Conservation (phyloP, 2,329 filamentous ascomycete species). For the Colletotrichum sidae region DNA sequence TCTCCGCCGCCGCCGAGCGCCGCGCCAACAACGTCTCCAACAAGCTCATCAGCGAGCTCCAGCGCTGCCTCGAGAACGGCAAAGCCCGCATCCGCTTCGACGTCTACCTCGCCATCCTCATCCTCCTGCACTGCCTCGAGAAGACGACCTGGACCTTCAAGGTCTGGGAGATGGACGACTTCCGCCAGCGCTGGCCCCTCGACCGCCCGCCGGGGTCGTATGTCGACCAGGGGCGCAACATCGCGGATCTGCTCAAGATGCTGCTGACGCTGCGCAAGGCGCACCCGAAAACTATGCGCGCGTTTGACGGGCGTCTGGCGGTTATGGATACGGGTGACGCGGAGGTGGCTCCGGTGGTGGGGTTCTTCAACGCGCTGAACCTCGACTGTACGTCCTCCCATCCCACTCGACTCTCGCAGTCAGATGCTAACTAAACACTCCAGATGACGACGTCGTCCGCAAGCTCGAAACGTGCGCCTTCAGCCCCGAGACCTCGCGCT, state of each 20-base stretch:
- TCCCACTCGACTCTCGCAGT: not conserved
- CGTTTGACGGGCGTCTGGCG: conserved; percentile 60
- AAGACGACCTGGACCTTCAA: conserved; percentile 78
- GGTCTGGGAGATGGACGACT: conserved; percentile 73
- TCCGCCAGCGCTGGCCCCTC: conserved; percentile 71
- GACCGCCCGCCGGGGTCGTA: conserved; percentile 67
- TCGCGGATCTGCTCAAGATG: conserved; percentile 71
- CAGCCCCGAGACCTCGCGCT: conserved; percentile 54
- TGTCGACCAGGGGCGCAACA: conserved; percentile 68
- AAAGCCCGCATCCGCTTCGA: conserved; percentile 70
- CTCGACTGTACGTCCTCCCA: conserved; percentile 65
- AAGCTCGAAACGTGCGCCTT: conserved; percentile 42
- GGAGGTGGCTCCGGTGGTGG: conserved; percentile 46
- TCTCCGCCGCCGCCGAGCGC: conserved; percentile 73
- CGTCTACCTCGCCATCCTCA: conserved; percentile 70
- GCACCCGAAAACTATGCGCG: conserved; percentile 63
- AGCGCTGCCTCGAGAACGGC: conserved; percentile 70
- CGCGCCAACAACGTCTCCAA: conserved; percentile 71
- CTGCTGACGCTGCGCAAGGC: conserved; percentile 70
- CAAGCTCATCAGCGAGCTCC: conserved; percentile 68
- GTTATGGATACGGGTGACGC: conserved; percentile 60
- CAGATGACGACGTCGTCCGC: conserved; percentile 43
- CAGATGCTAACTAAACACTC: not conserved
- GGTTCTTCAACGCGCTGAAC: conserved; percentile 67
- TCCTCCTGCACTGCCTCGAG: conserved; percentile 74